Conservation (phyloP, 495 filamentous ascomycete genomes). For the Lophium mytilinum region DNA sequence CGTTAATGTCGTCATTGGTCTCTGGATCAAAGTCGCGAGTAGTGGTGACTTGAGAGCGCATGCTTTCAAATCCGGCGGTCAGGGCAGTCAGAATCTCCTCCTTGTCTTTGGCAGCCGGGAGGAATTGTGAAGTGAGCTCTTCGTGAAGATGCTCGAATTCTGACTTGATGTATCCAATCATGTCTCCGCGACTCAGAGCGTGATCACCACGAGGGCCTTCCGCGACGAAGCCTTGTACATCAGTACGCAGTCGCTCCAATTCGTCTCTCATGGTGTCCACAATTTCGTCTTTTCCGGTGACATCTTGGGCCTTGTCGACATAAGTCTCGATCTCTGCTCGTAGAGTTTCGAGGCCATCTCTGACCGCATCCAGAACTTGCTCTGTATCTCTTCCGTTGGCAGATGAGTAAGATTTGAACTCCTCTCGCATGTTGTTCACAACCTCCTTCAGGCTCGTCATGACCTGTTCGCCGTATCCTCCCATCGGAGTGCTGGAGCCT, state of each 20-base stretch:
- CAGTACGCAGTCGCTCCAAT: constrained; percentile 63
- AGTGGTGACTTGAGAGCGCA: constrained; percentile 27
- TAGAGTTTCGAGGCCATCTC: constrained; percentile 73
- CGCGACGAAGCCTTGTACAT: constrained; percentile 57
- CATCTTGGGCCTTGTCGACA: constrained; percentile 58
- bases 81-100: constrained; percentile 29
- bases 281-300: constrained; percentile 66
- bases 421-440: constrained; percentile 59
- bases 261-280: constrained; percentile 63
- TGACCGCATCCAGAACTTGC: constrained; percentile 74
- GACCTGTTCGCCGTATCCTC: constrained; percentile 54
- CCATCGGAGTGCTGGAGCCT: constrained; percentile 41
- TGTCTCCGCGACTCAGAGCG: constrained; percentile 43
- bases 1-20: constrained; percentile 34
- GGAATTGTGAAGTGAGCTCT: constrained; percentile 15
- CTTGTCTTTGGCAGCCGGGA: constrained; percentile 14
- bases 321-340: constrained; percentile 76
- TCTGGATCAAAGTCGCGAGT: constrained; percentile 26
- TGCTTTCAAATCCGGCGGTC: constrained; percentile 30
- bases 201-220: constrained; percentile 37
- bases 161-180: constrained; percentile 63
- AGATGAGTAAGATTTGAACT: constrained; percentile 65
- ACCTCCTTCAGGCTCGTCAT: constrained; percentile 67
- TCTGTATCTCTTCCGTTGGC: constrained; percentile 70
- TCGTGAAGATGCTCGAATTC: constrained; percentile 59